Percentiles rank a stretch among this genome's conserved stretches.
Conservation (phyloP, 768 basidiomycete genomes). For the Mycena albidolilacea region DNA sequence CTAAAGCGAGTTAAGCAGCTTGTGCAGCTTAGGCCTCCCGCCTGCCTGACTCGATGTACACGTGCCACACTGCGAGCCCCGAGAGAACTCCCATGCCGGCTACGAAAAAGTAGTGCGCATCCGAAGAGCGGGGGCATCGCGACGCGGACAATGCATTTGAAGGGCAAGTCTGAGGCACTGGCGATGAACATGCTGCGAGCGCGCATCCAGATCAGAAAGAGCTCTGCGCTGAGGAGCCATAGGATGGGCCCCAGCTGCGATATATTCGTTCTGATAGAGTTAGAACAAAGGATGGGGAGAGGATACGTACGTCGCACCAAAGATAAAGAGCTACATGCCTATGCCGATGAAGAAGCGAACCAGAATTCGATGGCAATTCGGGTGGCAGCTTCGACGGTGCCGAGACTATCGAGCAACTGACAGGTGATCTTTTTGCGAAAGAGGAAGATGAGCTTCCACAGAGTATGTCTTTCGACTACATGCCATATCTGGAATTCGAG, state of each 20-base stretch:
- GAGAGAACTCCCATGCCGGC: constrained; percentile 61
- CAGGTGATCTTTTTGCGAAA: no score
- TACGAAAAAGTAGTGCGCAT: constrained; percentile 67
- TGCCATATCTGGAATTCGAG: no score
- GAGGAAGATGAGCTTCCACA: no score
- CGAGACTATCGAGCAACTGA: no score
- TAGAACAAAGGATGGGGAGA: background rate
- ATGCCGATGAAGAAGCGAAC: no score
- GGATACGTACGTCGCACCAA: constrained; percentile 55
- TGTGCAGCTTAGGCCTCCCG: constrained; percentile 18
- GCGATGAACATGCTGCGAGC: constrained; percentile 76
- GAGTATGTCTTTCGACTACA: no score
- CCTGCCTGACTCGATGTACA: constrained; percentile 64
- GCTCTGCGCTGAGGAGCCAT: constrained; percentile 67
- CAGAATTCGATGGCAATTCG: no score
- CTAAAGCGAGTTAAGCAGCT: no score
- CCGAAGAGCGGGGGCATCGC: constrained; percentile 64
- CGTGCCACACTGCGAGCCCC: constrained; percentile 59
- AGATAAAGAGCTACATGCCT: no score
- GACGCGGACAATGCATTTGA: constrained; percentile 72
- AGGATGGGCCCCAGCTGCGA: constrained; percentile 62
- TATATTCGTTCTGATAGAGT: constrained; percentile 6
- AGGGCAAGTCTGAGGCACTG: constrained; percentile 77
- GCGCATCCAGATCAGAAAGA: constrained; percentile 68
- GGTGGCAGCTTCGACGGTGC: no score